These are phyloP conservation scores for Pythium utonaiense DNA, from an alignment of 352 stramenopile species.

Conservation along the genomic window DNA sequence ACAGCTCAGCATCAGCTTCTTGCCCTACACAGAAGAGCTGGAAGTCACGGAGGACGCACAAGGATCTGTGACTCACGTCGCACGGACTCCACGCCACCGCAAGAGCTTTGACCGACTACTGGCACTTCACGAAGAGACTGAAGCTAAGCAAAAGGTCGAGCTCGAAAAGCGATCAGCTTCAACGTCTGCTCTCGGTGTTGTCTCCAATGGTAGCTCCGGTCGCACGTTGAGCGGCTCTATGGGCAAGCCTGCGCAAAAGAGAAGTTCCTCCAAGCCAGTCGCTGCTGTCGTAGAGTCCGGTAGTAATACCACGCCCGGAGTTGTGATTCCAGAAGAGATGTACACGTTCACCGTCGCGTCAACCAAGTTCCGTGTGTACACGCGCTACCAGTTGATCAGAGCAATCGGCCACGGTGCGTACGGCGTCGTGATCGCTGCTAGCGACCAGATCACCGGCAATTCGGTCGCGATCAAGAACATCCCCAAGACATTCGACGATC, in stretches of 20 bases:
- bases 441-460: constrained; percentile 76
- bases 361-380: constrained; percentile 83
- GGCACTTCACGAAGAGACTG: constrained; percentile 70
- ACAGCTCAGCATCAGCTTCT: constrained; percentile 80
- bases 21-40: constrained; percentile 54
- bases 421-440: constrained; percentile 75
- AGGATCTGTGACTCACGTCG: constrained; percentile 21
- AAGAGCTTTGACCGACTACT: constrained; percentile 78
- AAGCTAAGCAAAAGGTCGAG: constrained; percentile 38
- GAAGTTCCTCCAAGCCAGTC: neutral
- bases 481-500: constrained; percentile 79
- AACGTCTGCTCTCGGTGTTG: constrained; percentile 4
- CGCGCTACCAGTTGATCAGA: constrained; percentile 79
- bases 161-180: constrained; percentile 28
- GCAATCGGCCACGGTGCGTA: constrained; percentile 80
- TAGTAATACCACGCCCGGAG: neutral
- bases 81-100: constrained; percentile 43
- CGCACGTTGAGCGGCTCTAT: neutral
- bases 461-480: constrained; percentile 87
- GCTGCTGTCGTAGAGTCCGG: constrained; percentile 13
- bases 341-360: constrained; percentile 82
- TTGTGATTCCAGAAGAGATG: constrained; percentile 49
- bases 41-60: constrained; percentile 36
- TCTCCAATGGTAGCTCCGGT: neutral
- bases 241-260: neutral